These are phyloP conservation scores for Coprinellus micaceus DNA, from an alignment of 768 basidiomycete genomes.

Conservation along the genomic window DNA sequence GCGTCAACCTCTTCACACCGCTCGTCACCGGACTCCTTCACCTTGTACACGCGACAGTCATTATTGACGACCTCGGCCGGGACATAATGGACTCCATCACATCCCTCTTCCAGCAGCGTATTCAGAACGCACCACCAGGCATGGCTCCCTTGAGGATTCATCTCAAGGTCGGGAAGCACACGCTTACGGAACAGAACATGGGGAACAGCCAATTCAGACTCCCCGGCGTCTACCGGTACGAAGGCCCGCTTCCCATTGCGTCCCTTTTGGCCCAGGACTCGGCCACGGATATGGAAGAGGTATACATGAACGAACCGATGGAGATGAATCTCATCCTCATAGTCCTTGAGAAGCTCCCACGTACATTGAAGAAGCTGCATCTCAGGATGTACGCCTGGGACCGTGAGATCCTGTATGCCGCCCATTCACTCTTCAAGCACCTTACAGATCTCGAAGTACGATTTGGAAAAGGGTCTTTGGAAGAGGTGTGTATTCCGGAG, in stretches of 20 bases:
- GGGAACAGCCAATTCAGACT: slow-evolving; percentile 18
- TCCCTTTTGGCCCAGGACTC: slow-evolving; percentile 13
- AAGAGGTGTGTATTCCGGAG: slow-evolving; percentile 18
- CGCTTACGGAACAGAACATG: slow-evolving; percentile 25
- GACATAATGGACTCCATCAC: slow-evolving; percentile 26
- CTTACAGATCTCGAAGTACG: slow-evolving; percentile 19
- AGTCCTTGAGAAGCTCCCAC: slow-evolving; percentile 22
- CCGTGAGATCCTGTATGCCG: slow-evolving; percentile 28
- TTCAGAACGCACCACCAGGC: slow-evolving; percentile 10
- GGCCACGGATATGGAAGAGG: slow-evolving; percentile 15
- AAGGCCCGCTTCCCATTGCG: slow-evolving; percentile 24
- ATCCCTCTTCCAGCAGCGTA: slow-evolving; percentile 18
- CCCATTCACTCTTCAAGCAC: slow-evolving; percentile 21
- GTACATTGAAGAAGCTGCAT: slow-evolving; percentile 19
- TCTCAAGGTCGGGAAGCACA: slow-evolving; percentile 22
- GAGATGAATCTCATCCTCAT: slow-evolving; percentile 15
- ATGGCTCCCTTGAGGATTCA: slow-evolving; percentile 11
- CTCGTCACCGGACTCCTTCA: slow-evolving; percentile 1
- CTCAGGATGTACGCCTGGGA: slow-evolving; percentile 26
- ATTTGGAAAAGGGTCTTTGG: slow-evolving; percentile 20
- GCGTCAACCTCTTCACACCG: slow-evolving; percentile 20
- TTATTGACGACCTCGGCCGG: slow-evolving; percentile 19
- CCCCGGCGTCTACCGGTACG: slow-evolving; percentile 22
- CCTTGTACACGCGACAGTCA: slow-evolving; percentile 1
- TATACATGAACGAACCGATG: slow-evolving; percentile 20